These are phyloP conservation scores for Sugiyamaella neomexicana DNA, from an alignment of 1,139 yeast genomes.

Conservation along the genomic window DNA sequence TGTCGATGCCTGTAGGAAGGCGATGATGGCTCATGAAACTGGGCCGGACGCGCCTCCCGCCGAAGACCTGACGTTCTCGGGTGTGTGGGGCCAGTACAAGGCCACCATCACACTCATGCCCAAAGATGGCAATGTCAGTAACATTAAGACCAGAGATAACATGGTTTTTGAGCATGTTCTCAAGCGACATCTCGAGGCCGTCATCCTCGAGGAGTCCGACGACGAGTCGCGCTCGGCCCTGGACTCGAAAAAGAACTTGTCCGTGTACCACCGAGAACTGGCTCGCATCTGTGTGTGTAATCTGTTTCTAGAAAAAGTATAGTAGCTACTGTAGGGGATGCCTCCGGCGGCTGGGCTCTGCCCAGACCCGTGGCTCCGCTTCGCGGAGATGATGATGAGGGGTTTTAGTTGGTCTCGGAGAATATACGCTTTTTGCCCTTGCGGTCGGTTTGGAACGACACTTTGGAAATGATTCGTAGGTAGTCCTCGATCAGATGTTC, in stretches of 20 bases:
- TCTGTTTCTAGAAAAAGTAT: slow-evolving; percentile 12
- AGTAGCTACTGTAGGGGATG: not conserved
- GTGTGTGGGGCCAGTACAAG: slow-evolving; percentile 6
- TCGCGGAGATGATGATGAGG: no score
- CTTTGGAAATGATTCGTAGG: slow-evolving; percentile 54
- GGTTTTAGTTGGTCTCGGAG: slow-evolving; percentile 9
- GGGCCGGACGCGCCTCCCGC: slow-evolving; percentile 2
- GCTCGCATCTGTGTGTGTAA: slow-evolving; percentile 4
- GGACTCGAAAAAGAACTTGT: slow-evolving; percentile 9
- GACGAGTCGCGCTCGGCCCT: not conserved
- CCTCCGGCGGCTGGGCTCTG: not conserved
- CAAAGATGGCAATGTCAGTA: slow-evolving; percentile 5
- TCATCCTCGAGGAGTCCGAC: slow-evolving; percentile 8
- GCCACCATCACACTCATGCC: slow-evolving; percentile 1
- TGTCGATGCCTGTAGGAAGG: slow-evolving; percentile 1
- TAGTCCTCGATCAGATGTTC: slow-evolving; percentile 69
- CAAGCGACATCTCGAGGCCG: slow-evolving; percentile 11
- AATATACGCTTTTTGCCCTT: slow-evolving; percentile 52
- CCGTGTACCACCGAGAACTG: slow-evolving; percentile 1
- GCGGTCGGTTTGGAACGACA: slow-evolving; percentile 61
- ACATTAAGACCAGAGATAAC: slow-evolving; percentile 1
- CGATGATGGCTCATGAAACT: not conserved
- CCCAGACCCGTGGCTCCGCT: not conserved
- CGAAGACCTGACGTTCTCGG: slow-evolving; percentile 7
- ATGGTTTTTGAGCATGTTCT: slow-evolving; percentile 11